Percentiles rank a stretch among this genome's conserved stretches.
Conservation (phyloP, 495 filamentous ascomycete genomes). For the Annulohypoxylon moriforme region DNA sequence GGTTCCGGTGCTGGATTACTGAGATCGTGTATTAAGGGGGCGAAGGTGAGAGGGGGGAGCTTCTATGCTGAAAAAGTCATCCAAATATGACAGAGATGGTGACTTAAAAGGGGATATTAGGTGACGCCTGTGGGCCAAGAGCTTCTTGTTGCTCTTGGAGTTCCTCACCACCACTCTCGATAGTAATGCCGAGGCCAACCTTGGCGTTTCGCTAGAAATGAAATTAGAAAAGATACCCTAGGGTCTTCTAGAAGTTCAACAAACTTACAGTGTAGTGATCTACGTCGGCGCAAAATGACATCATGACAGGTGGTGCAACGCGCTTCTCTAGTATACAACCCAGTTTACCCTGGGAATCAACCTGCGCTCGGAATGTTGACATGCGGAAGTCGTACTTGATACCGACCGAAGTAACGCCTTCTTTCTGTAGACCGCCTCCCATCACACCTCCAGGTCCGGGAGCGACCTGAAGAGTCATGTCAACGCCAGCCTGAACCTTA, state of each 20-base stretch:
- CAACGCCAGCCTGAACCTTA: constrained; percentile 94
- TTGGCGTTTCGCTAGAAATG: constrained; percentile 85
- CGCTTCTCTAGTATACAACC: constrained; percentile 94
- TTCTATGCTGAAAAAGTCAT: constrained; percentile 38
- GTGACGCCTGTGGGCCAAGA: constrained; percentile 54
- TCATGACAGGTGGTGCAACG: constrained; percentile 85
- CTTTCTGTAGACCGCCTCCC: constrained; percentile 78
- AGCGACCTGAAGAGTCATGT: constrained; percentile 87
- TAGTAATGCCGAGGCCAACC: constrained; percentile 91
- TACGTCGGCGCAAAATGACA: constrained; percentile 97
- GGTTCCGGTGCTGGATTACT: constrained; percentile 8
- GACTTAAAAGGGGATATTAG: constrained; percentile 68
- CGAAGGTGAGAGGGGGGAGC: constrained; percentile 42
- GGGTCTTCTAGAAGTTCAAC: neutral
- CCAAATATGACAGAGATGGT: constrained; percentile 32
- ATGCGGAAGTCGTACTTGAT: constrained; percentile 98
- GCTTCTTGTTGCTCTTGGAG: constrained; percentile 91
- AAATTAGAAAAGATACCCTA: constrained; percentile 35
- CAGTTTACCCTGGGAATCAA: constrained; percentile 94
- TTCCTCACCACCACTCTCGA: constrained; percentile 90
- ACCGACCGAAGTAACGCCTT: constrained; percentile 89
- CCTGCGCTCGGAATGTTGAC: constrained; percentile 92
- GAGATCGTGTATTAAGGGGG: constrained; percentile 32
- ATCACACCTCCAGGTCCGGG: constrained; percentile 71
- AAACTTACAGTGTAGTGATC: constrained; percentile 90